These are phyloP conservation scores for Calocybe cyanea DNA, from an alignment of 768 basidiomycete genomes.

Conservation along the genomic window DNA sequence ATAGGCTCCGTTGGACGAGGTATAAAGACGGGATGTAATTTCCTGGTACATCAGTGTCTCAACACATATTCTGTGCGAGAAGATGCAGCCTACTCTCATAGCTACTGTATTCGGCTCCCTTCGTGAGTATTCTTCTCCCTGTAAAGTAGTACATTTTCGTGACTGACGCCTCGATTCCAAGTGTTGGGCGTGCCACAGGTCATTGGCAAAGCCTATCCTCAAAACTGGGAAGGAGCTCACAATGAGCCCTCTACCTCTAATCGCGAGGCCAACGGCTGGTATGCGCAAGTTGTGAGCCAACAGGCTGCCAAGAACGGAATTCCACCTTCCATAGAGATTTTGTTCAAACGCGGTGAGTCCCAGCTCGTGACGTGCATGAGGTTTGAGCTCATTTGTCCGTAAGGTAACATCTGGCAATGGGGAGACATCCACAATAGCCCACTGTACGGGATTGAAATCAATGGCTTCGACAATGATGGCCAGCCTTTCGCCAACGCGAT, in stretches of 20 bases:
- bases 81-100: too few species aligned
- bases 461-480: slow-evolving; percentile 14
- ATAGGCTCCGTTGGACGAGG: too few species aligned
- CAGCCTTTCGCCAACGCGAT: slow-evolving; percentile 9
- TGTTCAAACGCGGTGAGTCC: slow-evolving; percentile 12
- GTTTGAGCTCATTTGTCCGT: not conserved
- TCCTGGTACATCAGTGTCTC: too few species aligned
- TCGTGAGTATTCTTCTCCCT: too few species aligned
- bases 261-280: slow-evolving; percentile 11
- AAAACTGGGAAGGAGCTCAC: slow-evolving; percentile 14
- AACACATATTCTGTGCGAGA: too few species aligned
- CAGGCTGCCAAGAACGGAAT: slow-evolving; percentile 12
- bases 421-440: slow-evolving; percentile 10
- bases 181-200: slow-evolving; percentile 15
- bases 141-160: too few species aligned
- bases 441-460: slow-evolving; percentile 10
- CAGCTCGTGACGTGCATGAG: not conserved
- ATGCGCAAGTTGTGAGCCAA: slow-evolving; percentile 10
- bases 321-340: slow-evolving; percentile 14
- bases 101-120: too few species aligned
- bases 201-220: slow-evolving; percentile 1
- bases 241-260: slow-evolving; percentile 7
- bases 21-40: too few species aligned
- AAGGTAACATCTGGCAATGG: slow-evolving; percentile 14
- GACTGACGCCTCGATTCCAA: too few species aligned